Evolutionary conservation across 352 stramenopile genomes (phyloP).

Genomic region (Phytophthora aleatoria): DNA sequence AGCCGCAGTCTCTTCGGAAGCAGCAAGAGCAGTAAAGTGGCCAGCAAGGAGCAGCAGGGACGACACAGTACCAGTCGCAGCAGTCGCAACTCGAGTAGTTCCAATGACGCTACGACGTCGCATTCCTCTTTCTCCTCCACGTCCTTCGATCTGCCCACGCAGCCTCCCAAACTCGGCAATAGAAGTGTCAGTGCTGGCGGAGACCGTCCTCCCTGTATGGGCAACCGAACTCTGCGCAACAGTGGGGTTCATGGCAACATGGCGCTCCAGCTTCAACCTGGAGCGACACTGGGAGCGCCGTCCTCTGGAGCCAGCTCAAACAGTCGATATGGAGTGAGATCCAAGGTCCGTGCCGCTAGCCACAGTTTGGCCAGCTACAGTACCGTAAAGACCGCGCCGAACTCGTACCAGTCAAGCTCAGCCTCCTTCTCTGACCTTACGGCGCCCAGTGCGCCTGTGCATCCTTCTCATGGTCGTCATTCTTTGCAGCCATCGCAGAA

Average conservation of each 20-base stretch:
- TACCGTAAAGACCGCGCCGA: constrained; percentile 21
- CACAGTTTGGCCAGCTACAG: constrained; percentile 29
- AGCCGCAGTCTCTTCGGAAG: constrained; percentile 32
- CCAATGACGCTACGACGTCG: constrained; percentile 2
- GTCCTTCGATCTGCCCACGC: constrained; percentile 25
- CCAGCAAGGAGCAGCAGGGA: constrained; percentile 7
- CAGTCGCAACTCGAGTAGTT: constrained; percentile 18
- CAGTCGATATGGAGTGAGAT: constrained; percentile 15
- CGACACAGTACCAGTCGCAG: constrained; percentile 6
- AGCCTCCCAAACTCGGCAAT: constrained; percentile 35
- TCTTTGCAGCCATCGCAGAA: constrained; percentile 5
- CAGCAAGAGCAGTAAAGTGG: constrained; percentile 12
- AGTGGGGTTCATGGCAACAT: constrained; percentile 37
- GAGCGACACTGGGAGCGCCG: constrained; percentile 7
- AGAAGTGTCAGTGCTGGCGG: constrained; percentile 38
- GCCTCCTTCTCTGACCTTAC: constrained; percentile 24
- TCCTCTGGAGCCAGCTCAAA: constrained; percentile 1
- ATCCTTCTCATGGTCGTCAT: background rate
- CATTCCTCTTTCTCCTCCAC: constrained; percentile 32
- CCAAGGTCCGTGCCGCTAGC: constrained; percentile 19
- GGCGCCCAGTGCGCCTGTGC: constrained; percentile 1
- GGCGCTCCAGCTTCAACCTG: constrained; percentile 23
- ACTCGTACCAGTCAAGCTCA: constrained; percentile 29
- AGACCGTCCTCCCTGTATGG: constrained; percentile 23
- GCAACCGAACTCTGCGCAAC: constrained; percentile 25